These are phyloP conservation scores for Echinochloa phyllopogon DNA, from an alignment of 176 grass and related monocot species.

Conservation along the genomic window DNA sequence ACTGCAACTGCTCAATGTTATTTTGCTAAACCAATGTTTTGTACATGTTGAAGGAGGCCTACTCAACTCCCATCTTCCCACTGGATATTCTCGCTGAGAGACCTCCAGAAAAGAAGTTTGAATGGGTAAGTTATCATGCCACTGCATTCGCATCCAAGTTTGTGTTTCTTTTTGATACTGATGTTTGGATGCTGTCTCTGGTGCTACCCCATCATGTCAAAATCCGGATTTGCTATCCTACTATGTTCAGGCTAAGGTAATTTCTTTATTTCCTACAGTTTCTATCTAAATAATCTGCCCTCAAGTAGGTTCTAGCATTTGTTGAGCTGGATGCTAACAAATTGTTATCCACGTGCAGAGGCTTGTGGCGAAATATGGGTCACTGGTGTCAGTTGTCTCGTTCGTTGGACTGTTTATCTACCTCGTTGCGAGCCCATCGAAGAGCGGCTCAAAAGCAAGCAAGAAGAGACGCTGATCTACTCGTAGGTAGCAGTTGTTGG, in stretches of 20 bases:
- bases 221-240: conserved; percentile 1
- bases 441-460: conserved; percentile 57
- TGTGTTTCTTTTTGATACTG: conserved; percentile 8
- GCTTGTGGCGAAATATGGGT: conserved; percentile 69
- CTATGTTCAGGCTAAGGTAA: conserved; percentile 84
- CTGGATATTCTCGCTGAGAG: conserved; percentile 86
- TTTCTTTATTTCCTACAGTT: background rate
- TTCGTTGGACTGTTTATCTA: conserved; percentile 73
- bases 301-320: background rate
- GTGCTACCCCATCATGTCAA: background rate
- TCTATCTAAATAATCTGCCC: background rate
- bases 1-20: background rate
- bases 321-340: background rate
- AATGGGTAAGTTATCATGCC: conserved; percentile 62
- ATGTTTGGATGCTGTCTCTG: conserved; percentile 37
- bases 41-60: conserved; percentile 74
- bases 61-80: conserved; percentile 74
- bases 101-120: conserved; percentile 89
- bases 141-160: conserved; percentile 8
- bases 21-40: conserved; percentile 26
- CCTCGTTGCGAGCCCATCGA: conserved; percentile 78
- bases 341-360: conserved; percentile 50
- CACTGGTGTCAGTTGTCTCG: conserved; percentile 72
- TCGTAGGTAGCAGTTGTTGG: background rate
- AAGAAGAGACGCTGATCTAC: conserved; percentile 88